A percentile compares a stretch with the other conserved stretches of the same genome.
Evolutionary conservation across 768 basidiomycete genomes (phyloP).

Genomic region (Megacollybia marginata): DNA sequence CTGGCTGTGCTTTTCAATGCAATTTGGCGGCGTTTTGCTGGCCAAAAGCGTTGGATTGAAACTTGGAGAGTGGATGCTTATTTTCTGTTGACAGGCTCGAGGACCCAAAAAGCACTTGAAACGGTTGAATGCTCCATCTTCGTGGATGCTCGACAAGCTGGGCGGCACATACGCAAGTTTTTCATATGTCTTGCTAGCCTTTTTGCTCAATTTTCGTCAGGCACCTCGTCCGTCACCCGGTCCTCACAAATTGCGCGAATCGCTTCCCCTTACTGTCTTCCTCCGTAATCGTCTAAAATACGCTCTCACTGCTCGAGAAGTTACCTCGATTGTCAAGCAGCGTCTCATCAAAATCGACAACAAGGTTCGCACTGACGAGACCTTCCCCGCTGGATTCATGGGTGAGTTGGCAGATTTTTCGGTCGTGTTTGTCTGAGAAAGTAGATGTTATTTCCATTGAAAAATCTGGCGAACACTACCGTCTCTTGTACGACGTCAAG

Average conservation of each 20-base stretch:
- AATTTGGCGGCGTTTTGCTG: not conserved
- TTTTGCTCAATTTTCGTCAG: conserved; percentile 28
- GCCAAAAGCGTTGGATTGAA: not conserved
- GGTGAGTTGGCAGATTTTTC: conserved; percentile 42
- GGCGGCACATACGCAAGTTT: conserved; percentile 82
- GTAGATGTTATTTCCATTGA: conserved; percentile 94
- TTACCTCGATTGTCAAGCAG: conserved; percentile 90
- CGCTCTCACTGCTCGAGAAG: conserved; percentile 94
- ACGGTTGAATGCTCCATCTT: conserved; percentile 92
- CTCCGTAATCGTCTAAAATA: conserved; percentile 99
- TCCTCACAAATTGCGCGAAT: conserved; percentile 99
- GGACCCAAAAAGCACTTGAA: conserved; percentile 99
- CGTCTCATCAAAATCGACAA: conserved; percentile 97
- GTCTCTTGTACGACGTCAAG: conserved; percentile 98
- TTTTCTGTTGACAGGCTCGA: conserved; percentile 55
- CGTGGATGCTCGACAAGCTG: conserved; percentile 99
- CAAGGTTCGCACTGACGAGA: conserved; percentile 97
- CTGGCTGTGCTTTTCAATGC: conserved; percentile 31
- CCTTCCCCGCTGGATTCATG: conserved; percentile 96
- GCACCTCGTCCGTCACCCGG: conserved; percentile 96
- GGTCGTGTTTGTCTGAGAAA: not conserved
- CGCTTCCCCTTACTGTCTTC: conserved; percentile 93
- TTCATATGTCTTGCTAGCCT: not conserved
- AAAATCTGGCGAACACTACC: conserved; percentile 99
- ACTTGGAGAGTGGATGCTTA: not conserved